Evolutionary conservation across 805 yeast genomes (phyloP), one percentile per base, ranked within the genome.

Genomic region (Ogataea methylovora): DNA sequence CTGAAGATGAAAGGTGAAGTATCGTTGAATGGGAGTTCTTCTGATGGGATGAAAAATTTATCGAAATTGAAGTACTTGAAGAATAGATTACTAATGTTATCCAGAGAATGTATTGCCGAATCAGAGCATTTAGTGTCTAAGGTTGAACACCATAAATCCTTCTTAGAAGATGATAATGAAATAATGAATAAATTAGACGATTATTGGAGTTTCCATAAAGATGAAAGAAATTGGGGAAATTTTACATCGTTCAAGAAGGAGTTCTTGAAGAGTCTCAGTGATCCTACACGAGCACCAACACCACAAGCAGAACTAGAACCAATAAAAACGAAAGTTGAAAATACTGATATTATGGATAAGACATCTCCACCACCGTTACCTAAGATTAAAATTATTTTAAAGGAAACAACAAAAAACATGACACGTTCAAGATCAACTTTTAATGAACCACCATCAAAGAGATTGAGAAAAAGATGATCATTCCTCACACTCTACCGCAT

Each of bases 31-130:
- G n/a, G n/a, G n/a, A n/a, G n/a, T n/a, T n/a, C n/a, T n/a, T n/a
- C n/a, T n/a, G n/a, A n/a, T n/a, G n/a, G n/a, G n/a, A n/a, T n/a
- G n/a, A n/a, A n/a, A n/a, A n/a, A n/a, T n/a, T n/a, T n/a, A n/a
- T n/a, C n/a, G n/a, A n/a, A n/a, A n/a, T n/a, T n/a, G n/a, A n/a
- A n/a, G n/a, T 20, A 20, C 9, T 7, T 20, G 9, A 20, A 9
- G 9, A 9, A 20, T 20, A 20, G 9, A 20, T 20, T 20, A 20
- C 22, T 20, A 9, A 20, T n/a, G 7, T 24, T 19, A 34, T 40
- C 56, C 9, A 32, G 26, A 4, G 64, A 58, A 33, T 34, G 44
- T 1, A 39, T 40, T 4, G 36, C 39, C 3, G 62, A 60, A 38
- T 46, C 56, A 2, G 33, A 37, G 20, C 51, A 53, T 34, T 34